A percentile compares a stretch with the other conserved stretches of the same genome.
Conservation (phyloP, 345 rosid species). For the Eucalyptus curtisii region DNA sequence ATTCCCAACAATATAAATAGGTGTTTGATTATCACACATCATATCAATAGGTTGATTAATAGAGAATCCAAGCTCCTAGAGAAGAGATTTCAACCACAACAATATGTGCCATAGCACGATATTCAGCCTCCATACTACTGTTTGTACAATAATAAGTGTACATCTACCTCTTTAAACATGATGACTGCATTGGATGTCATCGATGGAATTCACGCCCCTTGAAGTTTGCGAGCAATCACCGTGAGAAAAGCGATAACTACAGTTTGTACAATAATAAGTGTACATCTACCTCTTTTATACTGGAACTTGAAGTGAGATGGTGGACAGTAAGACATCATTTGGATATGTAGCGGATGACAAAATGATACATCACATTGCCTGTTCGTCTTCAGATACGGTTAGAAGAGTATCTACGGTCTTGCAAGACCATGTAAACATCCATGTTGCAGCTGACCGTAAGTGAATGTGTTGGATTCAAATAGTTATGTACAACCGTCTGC, state of each 20-base stretch:
- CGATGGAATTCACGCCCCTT: slow-evolving; percentile 2
- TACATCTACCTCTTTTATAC: neutral
- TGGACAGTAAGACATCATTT: neutral
- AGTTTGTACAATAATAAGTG: neutral
- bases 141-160: no score
- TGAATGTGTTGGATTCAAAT: neutral
- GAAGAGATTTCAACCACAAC: no score
- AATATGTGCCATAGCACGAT: no score
- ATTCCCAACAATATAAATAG: no score
- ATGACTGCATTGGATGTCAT: slow-evolving; percentile 72
- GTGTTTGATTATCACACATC: no score
- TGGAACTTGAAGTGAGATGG: neutral
- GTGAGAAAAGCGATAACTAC: neutral
- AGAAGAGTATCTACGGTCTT: neutral
- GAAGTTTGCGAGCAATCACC: neutral
- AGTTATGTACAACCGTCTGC: neutral
- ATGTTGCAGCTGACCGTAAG: neutral
- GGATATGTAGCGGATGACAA: neutral
- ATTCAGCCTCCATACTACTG: no score
- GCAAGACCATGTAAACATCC: neutral
- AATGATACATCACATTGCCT: neutral
- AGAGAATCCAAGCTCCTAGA: no score
- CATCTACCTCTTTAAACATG: no score
- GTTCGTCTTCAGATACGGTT: neutral
- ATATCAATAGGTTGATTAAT: no score